A percentile compares a stretch with the other conserved stretches of the same genome.
Conservation (phyloP, 371 early-diverging fungal genomes). For the Rhizopus arrhizus region DNA sequence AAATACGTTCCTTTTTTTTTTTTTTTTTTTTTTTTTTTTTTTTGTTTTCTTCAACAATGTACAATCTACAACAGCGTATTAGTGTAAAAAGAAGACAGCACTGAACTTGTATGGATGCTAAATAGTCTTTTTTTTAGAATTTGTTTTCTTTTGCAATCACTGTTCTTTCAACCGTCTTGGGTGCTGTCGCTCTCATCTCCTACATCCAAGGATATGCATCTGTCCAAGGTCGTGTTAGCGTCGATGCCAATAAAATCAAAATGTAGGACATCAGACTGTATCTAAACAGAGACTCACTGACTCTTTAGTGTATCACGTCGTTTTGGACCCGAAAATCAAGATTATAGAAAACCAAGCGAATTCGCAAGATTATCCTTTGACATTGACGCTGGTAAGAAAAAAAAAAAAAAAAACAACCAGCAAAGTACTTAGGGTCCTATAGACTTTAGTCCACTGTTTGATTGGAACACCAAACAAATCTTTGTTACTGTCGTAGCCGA, state of each 20-base stretch:
- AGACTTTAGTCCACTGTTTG: conserved; percentile 86
- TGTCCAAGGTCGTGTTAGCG: conserved; percentile 34
- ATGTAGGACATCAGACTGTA: conserved; percentile 46
- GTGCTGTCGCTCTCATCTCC: conserved; percentile 54
- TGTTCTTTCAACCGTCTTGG: conserved; percentile 63
- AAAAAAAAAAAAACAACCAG: no score
- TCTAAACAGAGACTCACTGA: background rate
- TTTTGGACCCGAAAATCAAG: conserved; percentile 66
- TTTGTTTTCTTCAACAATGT: conserved; percentile 39
- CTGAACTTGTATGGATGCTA: no score
- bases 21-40: background rate
- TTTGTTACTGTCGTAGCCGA: conserved; percentile 88
- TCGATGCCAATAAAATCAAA: conserved; percentile 54
- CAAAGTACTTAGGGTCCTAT: no score
- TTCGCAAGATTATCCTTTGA: conserved; percentile 72
- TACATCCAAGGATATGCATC: conserved; percentile 51
- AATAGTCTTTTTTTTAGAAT: conserved; percentile 28
- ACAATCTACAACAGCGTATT: conserved; percentile 60
- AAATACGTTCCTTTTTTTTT: background rate
- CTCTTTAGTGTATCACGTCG: conserved; percentile 52
- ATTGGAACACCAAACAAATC: conserved; percentile 97
- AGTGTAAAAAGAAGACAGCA: conserved; percentile 41
- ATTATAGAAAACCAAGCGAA: conserved; percentile 66
- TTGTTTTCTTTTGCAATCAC: conserved; percentile 72
- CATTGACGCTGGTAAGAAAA: conserved; percentile 68